Evolutionary conservation across 306 rosid species (phyloP).

Genomic region (Clitoria ternatea): DNA sequence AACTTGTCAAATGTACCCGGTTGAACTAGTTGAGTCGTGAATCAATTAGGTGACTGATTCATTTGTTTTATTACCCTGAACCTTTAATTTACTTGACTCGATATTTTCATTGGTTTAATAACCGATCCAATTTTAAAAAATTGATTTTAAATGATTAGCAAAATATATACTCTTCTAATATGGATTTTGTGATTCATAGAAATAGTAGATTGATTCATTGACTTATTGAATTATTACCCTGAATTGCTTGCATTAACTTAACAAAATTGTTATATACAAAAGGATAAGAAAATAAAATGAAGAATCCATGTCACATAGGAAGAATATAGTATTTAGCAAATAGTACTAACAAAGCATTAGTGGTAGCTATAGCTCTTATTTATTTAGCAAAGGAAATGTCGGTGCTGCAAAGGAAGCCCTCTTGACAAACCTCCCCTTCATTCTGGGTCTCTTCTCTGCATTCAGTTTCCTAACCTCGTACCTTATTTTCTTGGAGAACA

Average conservation of each 20-base stretch:
- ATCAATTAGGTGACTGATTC: too few relatives aligned
- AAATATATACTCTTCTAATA: too few relatives aligned
- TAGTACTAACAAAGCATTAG: not conserved
- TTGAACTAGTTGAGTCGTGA: too few relatives aligned
- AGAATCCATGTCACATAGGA: not conserved
- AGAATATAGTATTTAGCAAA: not conserved
- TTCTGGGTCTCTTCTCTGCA: conserved; percentile 96
- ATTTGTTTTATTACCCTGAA: too few relatives aligned
- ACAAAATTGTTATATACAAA: conserved; percentile 29
- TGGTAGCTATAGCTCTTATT: conserved; percentile 10
- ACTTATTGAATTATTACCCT: too few relatives aligned
- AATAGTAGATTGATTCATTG: too few relatives aligned
- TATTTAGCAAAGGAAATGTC: conserved; percentile 37
- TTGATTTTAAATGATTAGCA: too few relatives aligned
- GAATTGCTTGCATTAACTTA: not conserved
- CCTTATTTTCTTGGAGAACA: conserved; percentile 94
- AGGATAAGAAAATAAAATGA: not conserved
- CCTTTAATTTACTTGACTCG: too few relatives aligned
- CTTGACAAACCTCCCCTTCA: conserved; percentile 96
- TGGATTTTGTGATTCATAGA: too few relatives aligned
- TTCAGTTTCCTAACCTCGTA: conserved; percentile 93
- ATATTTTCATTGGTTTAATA: too few relatives aligned
- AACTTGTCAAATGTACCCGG: too few relatives aligned
- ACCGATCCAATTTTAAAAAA: too few relatives aligned
- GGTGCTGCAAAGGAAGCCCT: conserved; percentile 50